phyloP scores from a whole-genome alignment of 768 basidiomycete species.

The Xanthoconium stramineum region DNA sequence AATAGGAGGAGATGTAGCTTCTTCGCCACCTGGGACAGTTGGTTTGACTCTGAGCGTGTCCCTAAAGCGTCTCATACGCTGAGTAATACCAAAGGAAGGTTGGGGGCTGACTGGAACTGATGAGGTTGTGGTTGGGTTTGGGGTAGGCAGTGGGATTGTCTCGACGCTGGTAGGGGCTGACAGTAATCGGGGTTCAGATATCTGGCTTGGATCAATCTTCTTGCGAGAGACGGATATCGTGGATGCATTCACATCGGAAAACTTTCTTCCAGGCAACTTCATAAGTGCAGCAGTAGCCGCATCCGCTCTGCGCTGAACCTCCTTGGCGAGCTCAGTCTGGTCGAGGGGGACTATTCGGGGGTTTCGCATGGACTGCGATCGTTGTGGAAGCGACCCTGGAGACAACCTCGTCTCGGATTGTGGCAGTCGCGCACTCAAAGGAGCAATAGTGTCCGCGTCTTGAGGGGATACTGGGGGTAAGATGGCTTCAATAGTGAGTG shows the following conservation, averaged over 20 bases:
- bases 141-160: constrained; percentile 53
- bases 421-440: constrained; percentile 2
- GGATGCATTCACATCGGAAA: constrained; percentile 39
- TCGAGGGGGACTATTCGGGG: constrained; percentile 42
- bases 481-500: constrained; percentile 36
- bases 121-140: constrained; percentile 29
- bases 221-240: constrained; percentile 46
- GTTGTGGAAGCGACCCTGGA: constrained; percentile 22
- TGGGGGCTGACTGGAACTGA: constrained; percentile 35
- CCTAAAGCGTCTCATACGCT: constrained; percentile 69
- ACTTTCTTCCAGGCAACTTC: constrained; percentile 43
- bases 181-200: constrained; percentile 62
- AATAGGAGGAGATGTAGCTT: constrained; percentile 40
- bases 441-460: constrained; percentile 11
- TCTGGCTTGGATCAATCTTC: constrained; percentile 59
- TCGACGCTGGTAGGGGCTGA: constrained; percentile 69
- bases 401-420: constrained; percentile 8
- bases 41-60: constrained; percentile 61
- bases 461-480: constrained; percentile 22
- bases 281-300: constrained; percentile 63
- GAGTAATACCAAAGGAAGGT: constrained; percentile 53
- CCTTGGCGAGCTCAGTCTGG: constrained; percentile 54
- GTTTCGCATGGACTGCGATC: constrained; percentile 37
- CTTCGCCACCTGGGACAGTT: constrained; percentile 49
- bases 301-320: constrained; percentile 66